Conservation (phyloP, 441 rosid genomes). For the Macaranga tanarius region DNA sequence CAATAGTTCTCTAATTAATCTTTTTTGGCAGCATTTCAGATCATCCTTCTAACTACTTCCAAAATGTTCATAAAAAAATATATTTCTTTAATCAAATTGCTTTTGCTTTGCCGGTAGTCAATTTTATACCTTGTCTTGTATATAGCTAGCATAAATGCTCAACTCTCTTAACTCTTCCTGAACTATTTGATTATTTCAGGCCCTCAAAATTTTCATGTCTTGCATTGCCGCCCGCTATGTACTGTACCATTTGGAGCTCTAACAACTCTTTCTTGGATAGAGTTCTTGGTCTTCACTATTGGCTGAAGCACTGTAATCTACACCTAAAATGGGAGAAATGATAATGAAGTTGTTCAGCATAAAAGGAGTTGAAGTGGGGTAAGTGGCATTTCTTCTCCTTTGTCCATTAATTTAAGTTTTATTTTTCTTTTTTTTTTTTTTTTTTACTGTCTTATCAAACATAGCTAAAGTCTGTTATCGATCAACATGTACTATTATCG, state of each 20-base stretch:
- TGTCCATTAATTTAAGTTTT: not conserved
- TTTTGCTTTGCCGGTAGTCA: not conserved
- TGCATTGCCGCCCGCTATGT: not conserved
- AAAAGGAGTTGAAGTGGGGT: conserved; percentile 26
- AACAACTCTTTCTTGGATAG: conserved; percentile 17
- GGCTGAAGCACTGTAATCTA: conserved; percentile 25
- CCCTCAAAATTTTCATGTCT: conserved; percentile 5
- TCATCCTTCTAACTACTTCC: conserved; percentile 3
- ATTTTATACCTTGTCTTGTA: conserved; percentile 7
- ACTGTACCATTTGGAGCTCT: conserved; percentile 16
- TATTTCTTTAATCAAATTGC: conserved; percentile 13
- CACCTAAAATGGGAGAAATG: conserved; percentile 23
- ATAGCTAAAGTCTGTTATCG: conserved; percentile 22
- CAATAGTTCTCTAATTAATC: not conserved
- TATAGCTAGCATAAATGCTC: not conserved
- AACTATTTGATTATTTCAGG: conserved; percentile 17
- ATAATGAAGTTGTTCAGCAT: conserved; percentile 22
- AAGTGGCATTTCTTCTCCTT: conserved; percentile 24
- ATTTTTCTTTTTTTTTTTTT: no score
- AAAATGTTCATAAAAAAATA: not conserved
- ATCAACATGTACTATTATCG: conserved; percentile 18
- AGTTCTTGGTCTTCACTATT: conserved; percentile 11
- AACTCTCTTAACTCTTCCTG: not conserved
- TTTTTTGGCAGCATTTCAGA: not conserved
- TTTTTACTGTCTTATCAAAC: conserved; percentile 13